Percentiles rank a stretch among this genome's conserved stretches.
Conservation (phyloP, 2,329 filamentous ascomycete species). For the Penicillium paneum region DNA sequence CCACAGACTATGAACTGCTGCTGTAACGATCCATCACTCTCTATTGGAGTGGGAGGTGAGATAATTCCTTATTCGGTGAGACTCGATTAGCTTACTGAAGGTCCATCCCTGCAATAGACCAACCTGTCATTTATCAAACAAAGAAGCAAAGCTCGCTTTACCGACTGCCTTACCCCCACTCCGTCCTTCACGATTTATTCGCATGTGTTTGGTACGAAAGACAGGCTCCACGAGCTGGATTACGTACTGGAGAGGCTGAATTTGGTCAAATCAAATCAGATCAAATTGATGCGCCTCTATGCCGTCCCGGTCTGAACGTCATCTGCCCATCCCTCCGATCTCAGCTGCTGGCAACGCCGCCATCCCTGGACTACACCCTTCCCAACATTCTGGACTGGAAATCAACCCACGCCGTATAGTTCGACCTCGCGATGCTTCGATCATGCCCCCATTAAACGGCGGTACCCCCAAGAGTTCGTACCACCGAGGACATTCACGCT, state of each 20-base stretch:
- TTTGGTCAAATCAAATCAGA: not conserved
- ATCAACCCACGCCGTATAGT: conserved; percentile 19
- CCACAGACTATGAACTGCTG: conserved; percentile 17
- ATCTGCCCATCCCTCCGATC: conserved; percentile 28
- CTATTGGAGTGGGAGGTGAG: not conserved
- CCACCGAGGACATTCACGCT: conserved; percentile 55
- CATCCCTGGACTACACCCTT: conserved; percentile 18
- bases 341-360: conserved; percentile 20
- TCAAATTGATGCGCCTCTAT: conserved; percentile 35
- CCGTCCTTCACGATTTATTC: conserved; percentile 14
- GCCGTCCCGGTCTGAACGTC: conserved; percentile 35
- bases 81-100: not conserved
- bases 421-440: conserved; percentile 27
- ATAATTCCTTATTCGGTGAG: conserved; percentile 1
- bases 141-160: conserved; percentile 6
- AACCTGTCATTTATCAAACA: conserved; percentile 1
- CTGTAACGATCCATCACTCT: conserved; percentile 4
- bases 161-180: conserved; percentile 9
- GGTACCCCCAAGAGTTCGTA: conserved; percentile 14
- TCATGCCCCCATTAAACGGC: conserved; percentile 21
- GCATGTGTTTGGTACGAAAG: conserved; percentile 15
- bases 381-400: conserved; percentile 17
- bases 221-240: conserved; percentile 12
- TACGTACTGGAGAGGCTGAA: not conserved
- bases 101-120: not conserved